Conservation (phyloP, 2,329 filamentous ascomycete genomes). For the Penicillium sp. region DNA sequence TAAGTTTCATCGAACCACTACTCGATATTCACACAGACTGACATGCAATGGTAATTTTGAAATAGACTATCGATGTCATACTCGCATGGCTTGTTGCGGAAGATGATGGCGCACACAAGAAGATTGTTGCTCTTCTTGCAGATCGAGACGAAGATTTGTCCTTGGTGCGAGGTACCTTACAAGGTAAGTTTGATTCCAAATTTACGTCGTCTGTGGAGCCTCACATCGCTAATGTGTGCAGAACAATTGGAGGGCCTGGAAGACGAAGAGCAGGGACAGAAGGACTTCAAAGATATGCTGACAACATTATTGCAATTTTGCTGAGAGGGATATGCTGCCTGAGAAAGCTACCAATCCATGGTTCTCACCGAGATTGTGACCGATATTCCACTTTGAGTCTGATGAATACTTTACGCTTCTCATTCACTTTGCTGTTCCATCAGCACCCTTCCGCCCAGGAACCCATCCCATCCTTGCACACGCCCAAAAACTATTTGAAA, state of each 20-base stretch:
- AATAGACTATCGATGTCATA: constrained; percentile 61
- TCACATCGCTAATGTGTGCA: constrained; percentile 20
- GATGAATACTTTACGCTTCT: too few species aligned
- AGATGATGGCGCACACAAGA: constrained; percentile 66
- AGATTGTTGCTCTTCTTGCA: constrained; percentile 58
- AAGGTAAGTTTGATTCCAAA: constrained; percentile 41
- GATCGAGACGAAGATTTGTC: constrained; percentile 62
- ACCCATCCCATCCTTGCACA: too few species aligned
- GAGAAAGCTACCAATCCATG: neutral
- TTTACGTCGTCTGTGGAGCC: neutral
- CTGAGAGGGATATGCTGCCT: constrained; percentile 7
- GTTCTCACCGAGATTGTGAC: too few species aligned
- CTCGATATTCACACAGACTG: neutral
- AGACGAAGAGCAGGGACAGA: constrained; percentile 49
- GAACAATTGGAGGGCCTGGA: constrained; percentile 59
- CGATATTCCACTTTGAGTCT: too few species aligned
- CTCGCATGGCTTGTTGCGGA: constrained; percentile 90
- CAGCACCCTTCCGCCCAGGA: too few species aligned
- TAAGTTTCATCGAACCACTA: constrained; percentile 15
- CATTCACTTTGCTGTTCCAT: too few species aligned
- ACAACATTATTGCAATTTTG: constrained; percentile 48
- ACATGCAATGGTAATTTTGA: constrained; percentile 36
- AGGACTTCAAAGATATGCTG: constrained; percentile 58
- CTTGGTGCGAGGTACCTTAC: constrained; percentile 61
- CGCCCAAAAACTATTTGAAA: too few species aligned